phyloP scores from a whole-genome alignment of 73 alveolate genomes.

The Paramecium pentaurelia region DNA sequence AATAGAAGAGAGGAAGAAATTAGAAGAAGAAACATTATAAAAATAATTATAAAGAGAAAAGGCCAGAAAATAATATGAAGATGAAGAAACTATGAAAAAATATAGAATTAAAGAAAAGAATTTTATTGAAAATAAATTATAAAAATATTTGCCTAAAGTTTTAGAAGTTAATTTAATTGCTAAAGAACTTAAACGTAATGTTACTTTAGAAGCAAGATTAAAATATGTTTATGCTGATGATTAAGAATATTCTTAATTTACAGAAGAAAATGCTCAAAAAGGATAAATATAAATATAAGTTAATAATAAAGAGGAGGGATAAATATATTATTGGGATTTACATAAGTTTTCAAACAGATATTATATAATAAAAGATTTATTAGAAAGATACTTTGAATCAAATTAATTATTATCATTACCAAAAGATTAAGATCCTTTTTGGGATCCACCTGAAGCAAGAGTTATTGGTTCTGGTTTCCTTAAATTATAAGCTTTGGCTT shows the following conservation, averaged over 20 bases:
- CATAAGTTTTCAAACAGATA: slow-evolving; percentile 87
- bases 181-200: slow-evolving; percentile 71
- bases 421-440: slow-evolving; percentile 90
- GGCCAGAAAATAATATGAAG: slow-evolving; percentile 23
- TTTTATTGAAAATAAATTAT: slow-evolving; percentile 44
- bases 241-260: slow-evolving; percentile 62
- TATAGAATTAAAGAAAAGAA: slow-evolving; percentile 47
- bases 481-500: slow-evolving; percentile 86
- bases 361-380: slow-evolving; percentile 84
- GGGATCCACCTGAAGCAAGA: slow-evolving; percentile 88
- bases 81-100: slow-evolving; percentile 46
- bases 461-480: slow-evolving; percentile 85
- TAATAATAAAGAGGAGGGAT: slow-evolving; percentile 88
- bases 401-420: slow-evolving; percentile 25
- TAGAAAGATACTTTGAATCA: slow-evolving; percentile 80
- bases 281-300: slow-evolving; percentile 68
- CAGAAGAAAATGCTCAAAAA: slow-evolving; percentile 10
- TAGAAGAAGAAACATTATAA: slow-evolving; percentile 34
- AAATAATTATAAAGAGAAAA: slow-evolving; percentile 46
- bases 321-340: slow-evolving; percentile 81
- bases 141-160: slow-evolving; percentile 65
- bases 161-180: slow-evolving; percentile 75
- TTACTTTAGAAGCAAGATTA: slow-evolving; percentile 56
- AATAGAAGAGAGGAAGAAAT: slow-evolving; percentile 15
- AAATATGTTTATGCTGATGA: slow-evolving; percentile 61